Evolutionary conservation across 306 rosid genomes (phyloP), one percentile per base, ranked within the genome.

Genomic region (Potentilla sterilis): DNA sequence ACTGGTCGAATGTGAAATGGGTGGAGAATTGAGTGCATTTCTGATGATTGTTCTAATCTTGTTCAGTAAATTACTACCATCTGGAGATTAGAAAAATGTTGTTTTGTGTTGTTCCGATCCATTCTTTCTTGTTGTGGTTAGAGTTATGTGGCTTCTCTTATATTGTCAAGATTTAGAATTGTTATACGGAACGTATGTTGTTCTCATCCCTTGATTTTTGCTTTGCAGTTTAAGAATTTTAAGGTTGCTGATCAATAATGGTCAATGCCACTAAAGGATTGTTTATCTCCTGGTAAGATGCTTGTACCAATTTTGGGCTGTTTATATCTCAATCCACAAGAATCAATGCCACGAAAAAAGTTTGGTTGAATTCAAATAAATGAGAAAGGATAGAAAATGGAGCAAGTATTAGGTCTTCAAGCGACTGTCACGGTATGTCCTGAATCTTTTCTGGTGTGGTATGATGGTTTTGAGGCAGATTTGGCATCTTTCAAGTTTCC

Each of bases 181-280:
- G 16, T 49, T 49, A 4, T 49, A 49, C 15, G n/a, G 9, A 18
- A 19, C 4, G n/a, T n/a, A 1, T 49, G 41, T 11, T 44, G 28
- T 34, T 65, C 48, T 38, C 11, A 70, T 55, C 48, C 59, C 47
- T 35, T 75, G 54, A 75, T 76, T 76, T 57, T 44, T 18, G 24
- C 34, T 80, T 78, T 77, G 86, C 84, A 76, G 77, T 58, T 69
- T 3, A 38, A 41, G 72, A 41, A 22, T 63, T 37, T 28, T n/a
- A 52, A 55, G 52, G 66, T 51, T 75, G 37, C 78, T 40, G 65
- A 12, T 52, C 19, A 70, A 52, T 18, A 13, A 87, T 85, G 89
- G 91, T 87, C 16, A 85, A 80, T 48, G 89, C 91, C 38, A 85
- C 78, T 41, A 85, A 83, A 81, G 89, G 91, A 61, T 38, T 85